A percentile compares a stretch with the other conserved stretches of the same genome.
Conservation (phyloP, 2,329 filamentous ascomycete genomes). For the Metarhizium anisopliae region DNA sequence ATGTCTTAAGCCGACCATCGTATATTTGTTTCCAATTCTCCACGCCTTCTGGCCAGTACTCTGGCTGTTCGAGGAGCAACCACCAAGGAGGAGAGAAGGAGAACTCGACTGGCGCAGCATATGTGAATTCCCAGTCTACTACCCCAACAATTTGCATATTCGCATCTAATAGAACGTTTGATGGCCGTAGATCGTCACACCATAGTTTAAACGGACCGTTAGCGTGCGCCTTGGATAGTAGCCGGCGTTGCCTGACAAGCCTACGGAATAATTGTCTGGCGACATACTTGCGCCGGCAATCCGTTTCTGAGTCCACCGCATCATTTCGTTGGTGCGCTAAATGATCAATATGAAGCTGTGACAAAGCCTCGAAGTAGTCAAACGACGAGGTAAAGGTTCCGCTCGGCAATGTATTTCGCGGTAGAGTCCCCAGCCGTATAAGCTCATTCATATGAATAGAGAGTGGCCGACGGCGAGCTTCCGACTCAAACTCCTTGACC, state of each 20-base stretch:
- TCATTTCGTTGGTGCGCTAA: slow-evolving; percentile 26
- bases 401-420: not conserved
- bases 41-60: slow-evolving; percentile 22
- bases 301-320: slow-evolving; percentile 19
- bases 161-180: slow-evolving; percentile 22
- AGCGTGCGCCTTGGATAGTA: slow-evolving; percentile 13
- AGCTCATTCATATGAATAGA: slow-evolving; percentile 5
- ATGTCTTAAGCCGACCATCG: slow-evolving; percentile 21
- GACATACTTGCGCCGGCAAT: slow-evolving; percentile 23
- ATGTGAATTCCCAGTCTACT: slow-evolving; percentile 33
- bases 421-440: not conserved
- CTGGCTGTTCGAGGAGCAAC: slow-evolving; percentile 23
- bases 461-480: slow-evolving; percentile 15
- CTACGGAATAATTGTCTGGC: slow-evolving; percentile 12
- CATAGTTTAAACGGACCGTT: slow-evolving; percentile 15
- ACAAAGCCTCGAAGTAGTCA: not conserved
- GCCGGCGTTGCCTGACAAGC: slow-evolving; percentile 18
- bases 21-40: slow-evolving; percentile 22
- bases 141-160: slow-evolving; percentile 19
- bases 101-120: slow-evolving; percentile 25
- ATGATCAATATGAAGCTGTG: slow-evolving; percentile 1
- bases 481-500: slow-evolving; percentile 7
- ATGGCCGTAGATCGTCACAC: slow-evolving; percentile 22
- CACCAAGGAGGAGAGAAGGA: slow-evolving; percentile 27
- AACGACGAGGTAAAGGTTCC: not conserved